Conservation (phyloP, 2,329 filamentous ascomycete genomes). For the Didymella pinodella region DNA sequence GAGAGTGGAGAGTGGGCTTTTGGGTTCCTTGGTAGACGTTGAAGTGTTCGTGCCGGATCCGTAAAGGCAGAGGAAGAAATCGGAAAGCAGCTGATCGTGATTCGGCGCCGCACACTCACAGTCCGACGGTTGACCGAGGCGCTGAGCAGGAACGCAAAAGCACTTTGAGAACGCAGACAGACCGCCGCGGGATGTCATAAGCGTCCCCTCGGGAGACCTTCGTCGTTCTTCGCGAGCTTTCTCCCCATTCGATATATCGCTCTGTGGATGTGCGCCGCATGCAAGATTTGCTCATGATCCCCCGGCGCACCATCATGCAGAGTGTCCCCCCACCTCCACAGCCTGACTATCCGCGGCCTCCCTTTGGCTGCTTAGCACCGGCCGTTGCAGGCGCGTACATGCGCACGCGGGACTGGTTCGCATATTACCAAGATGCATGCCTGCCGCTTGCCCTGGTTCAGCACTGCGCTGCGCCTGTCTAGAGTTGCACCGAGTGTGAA, state of each 20-base stretch:
- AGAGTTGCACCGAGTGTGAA: slow-evolving; percentile 6
- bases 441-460: slow-evolving; percentile 9
- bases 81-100: slow-evolving; percentile 42
- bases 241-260: slow-evolving; percentile 19
- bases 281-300: slow-evolving; percentile 39
- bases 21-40: slow-evolving; percentile 21
- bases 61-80: slow-evolving; percentile 36
- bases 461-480: slow-evolving; percentile 4
- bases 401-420: slow-evolving; percentile 14
- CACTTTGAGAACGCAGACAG: neutral
- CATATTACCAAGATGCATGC: slow-evolving; percentile 13
- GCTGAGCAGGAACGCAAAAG: slow-evolving; percentile 12
- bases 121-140: slow-evolving; percentile 18
- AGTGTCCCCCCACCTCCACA: slow-evolving; percentile 23
- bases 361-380: slow-evolving; percentile 20
- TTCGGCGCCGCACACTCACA: slow-evolving; percentile 22
- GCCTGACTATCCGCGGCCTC: slow-evolving; percentile 14
- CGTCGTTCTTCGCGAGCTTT: slow-evolving; percentile 14
- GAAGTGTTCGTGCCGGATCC: slow-evolving; percentile 25
- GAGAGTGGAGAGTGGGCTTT: slow-evolving; percentile 22
- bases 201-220: neutral
- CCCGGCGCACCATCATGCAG: slow-evolving; percentile 25
- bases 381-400: slow-evolving; percentile 22
- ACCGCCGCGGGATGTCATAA: neutral
- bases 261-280: slow-evolving; percentile 30